These are phyloP conservation scores for Malus orientalis DNA, from an alignment of 306 rosid species.

Conservation along the genomic window DNA sequence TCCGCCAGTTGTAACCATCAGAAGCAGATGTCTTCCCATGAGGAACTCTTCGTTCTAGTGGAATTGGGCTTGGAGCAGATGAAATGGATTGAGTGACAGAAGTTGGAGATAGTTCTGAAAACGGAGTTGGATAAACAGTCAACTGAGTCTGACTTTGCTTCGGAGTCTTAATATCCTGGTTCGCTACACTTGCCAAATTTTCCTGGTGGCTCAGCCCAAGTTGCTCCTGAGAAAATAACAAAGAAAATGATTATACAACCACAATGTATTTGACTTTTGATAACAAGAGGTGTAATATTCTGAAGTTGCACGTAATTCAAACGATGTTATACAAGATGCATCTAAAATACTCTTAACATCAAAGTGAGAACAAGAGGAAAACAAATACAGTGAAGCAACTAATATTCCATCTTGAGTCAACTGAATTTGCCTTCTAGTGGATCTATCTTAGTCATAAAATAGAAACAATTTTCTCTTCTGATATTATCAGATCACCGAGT, in stretches of 20 bases:
- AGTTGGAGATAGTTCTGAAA: constrained; percentile 55
- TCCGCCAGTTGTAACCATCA: constrained; percentile 97
- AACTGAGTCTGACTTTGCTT: constrained; percentile 39
- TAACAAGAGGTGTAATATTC: not conserved
- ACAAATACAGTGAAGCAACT: not conserved
- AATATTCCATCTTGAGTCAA: not conserved
- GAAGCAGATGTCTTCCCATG: constrained; percentile 51
- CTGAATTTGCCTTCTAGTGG: not conserved
- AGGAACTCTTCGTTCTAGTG: constrained; percentile 36
- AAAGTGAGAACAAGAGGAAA: not conserved
- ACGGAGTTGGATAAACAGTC: constrained; percentile 30
- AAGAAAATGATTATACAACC: not conserved
- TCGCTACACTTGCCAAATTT: constrained; percentile 23
- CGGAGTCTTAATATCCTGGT: constrained; percentile 29
- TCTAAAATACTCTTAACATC: not conserved
- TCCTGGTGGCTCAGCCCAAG: constrained; percentile 28
- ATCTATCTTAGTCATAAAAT: not conserved
- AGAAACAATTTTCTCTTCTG: not conserved
- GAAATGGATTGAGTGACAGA: constrained; percentile 71
- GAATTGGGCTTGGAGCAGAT: constrained; percentile 40
- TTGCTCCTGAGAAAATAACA: constrained; percentile 36
- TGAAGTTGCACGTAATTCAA: not conserved
- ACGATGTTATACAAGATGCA: not conserved
- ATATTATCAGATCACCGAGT: not conserved
- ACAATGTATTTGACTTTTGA: not conserved